These are phyloP conservation scores for Apiospora saccharicola DNA, from an alignment of 2,329 filamentous ascomycete species.

Conservation along the genomic window DNA sequence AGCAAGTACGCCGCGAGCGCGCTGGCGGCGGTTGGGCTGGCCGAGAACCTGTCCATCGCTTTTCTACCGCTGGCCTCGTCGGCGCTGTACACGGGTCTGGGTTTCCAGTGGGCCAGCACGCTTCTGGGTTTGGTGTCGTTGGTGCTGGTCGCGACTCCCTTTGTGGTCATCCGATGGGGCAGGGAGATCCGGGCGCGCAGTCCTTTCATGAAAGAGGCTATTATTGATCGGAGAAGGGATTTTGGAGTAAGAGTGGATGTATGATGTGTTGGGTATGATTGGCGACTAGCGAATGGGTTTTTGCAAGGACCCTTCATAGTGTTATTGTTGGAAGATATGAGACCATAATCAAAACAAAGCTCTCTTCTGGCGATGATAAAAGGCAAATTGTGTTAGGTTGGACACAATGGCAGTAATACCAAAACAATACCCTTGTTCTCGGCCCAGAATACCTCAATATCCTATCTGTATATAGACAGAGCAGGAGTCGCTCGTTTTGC, in stretches of 20 bases:
- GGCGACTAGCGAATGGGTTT: too few species aligned
- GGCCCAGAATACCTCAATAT: too few species aligned
- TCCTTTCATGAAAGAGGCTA: slow-evolving; percentile 13
- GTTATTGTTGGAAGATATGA: too few species aligned
- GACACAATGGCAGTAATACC: too few species aligned
- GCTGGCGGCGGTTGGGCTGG: slow-evolving; percentile 54
- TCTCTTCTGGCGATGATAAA: too few species aligned
- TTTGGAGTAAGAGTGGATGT: neutral
- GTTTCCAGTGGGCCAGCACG: slow-evolving; percentile 57
- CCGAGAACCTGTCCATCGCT: slow-evolving; percentile 57
- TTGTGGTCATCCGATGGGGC: slow-evolving; percentile 49
- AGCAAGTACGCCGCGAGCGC: slow-evolving; percentile 57
- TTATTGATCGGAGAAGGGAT: neutral
- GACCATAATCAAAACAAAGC: too few species aligned
- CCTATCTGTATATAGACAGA: too few species aligned
- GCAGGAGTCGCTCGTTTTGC: too few species aligned
- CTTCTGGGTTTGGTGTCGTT: slow-evolving; percentile 53
- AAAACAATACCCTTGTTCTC: too few species aligned
- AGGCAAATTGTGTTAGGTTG: too few species aligned
- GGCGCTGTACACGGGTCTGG: slow-evolving; percentile 55
- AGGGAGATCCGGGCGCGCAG: slow-evolving; percentile 25
- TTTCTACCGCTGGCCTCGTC: slow-evolving; percentile 37
- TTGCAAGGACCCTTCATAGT: too few species aligned
- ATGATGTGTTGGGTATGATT: neutral
- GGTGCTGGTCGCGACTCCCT: slow-evolving; percentile 50